Conservation (phyloP, 1,139 yeast species). For the Candida sanyaensis region DNA sequence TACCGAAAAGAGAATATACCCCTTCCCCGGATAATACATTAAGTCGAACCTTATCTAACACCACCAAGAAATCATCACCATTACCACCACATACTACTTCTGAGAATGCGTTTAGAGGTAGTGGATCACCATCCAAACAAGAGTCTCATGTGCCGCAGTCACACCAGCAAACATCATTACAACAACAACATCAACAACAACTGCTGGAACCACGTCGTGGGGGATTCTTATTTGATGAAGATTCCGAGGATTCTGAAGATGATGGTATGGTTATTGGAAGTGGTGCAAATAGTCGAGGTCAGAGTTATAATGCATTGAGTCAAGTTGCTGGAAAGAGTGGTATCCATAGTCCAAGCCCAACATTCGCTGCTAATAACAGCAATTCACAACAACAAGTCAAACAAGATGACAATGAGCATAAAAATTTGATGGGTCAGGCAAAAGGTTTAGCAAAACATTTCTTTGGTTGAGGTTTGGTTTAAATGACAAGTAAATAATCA, state of each 20-base stretch:
- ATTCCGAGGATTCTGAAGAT: constrained; percentile 28
- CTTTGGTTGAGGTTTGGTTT: constrained; percentile 20
- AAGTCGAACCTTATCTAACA: constrained; percentile 22
- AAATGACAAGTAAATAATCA: neutral
- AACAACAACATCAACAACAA: constrained; percentile 3
- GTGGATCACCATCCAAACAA: constrained; percentile 16
- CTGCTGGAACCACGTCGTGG: constrained; percentile 9
- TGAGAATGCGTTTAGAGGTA: constrained; percentile 37
- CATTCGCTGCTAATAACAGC: neutral
- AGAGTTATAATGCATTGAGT: constrained; percentile 45
- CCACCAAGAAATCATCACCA: constrained; percentile 40
- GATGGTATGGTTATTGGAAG: constrained; percentile 18
- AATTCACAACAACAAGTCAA: constrained; percentile 1
- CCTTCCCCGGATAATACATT: constrained; percentile 12
- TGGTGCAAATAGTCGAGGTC: constrained; percentile 8
- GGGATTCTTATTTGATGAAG: constrained; percentile 36
- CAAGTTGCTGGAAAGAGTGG: constrained; percentile 54
- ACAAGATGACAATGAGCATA: constrained; percentile 10
- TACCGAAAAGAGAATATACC: constrained; percentile 3
- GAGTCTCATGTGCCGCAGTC: constrained; percentile 13
- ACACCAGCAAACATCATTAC: constrained; percentile 3
- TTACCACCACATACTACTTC: constrained; percentile 51
- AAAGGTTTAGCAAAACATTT: constrained; percentile 42
- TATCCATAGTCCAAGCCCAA: constrained; percentile 33
- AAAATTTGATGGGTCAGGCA: constrained; percentile 39